Conservation (phyloP, 2,329 filamentous ascomycete species). For the Emericellopsis atlantica region DNA sequence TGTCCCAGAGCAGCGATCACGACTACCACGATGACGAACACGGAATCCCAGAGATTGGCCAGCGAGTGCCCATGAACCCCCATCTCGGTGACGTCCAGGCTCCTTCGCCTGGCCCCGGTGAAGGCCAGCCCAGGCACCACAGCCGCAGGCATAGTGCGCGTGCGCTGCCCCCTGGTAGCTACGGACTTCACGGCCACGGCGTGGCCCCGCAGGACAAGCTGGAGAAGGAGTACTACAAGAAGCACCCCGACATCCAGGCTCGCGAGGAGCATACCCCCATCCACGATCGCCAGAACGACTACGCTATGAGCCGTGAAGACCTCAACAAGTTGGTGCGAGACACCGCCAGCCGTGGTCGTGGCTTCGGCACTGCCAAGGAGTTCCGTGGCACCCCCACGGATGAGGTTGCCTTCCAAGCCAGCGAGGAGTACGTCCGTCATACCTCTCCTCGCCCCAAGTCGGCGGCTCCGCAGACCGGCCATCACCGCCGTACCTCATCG, state of each 20-base stretch:
- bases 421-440: slow-evolving; percentile 71
- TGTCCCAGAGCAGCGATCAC: slow-evolving; percentile 37
- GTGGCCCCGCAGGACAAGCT: slow-evolving; percentile 65
- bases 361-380: slow-evolving; percentile 42
- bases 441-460: slow-evolving; percentile 48
- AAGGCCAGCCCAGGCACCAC: slow-evolving; percentile 40
- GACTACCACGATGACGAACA: slow-evolving; percentile 56
- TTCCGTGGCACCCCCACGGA: slow-evolving; percentile 72
- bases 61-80: slow-evolving; percentile 86
- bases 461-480: slow-evolving; percentile 23
- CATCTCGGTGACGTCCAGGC: slow-evolving; percentile 93
- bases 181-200: slow-evolving; percentile 84
- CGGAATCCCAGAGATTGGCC: slow-evolving; percentile 85
- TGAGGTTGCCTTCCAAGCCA: slow-evolving; percentile 78
- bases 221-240: slow-evolving; percentile 84
- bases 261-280: slow-evolving; percentile 50
- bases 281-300: slow-evolving; percentile 51
- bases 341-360: slow-evolving; percentile 42
- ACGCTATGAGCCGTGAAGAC: slow-evolving; percentile 79
- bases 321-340: slow-evolving; percentile 80
- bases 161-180: slow-evolving; percentile 70
- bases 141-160: slow-evolving; percentile 61
- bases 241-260: slow-evolving; percentile 70
- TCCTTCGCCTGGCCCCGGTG: slow-evolving; percentile 60
- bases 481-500: slow-evolving; percentile 2